Base-by-base conservation (phyloP, 2,329 filamentous ascomycete genomes). In the Alternaria sp. region DNA sequence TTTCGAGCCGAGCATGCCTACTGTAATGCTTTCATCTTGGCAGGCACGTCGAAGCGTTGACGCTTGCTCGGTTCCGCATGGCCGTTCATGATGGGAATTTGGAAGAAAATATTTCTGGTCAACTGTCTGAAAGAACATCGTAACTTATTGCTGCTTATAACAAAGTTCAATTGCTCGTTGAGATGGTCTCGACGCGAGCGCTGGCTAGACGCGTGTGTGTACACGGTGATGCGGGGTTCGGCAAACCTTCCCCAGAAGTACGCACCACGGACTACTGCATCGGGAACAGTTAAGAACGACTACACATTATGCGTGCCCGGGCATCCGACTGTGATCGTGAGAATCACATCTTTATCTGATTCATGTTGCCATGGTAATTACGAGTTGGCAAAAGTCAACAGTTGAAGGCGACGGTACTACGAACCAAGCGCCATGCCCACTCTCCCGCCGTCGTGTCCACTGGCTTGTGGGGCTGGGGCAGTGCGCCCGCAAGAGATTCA, bases 1-100 rank as follows among this genome's bases (percentile, higher is more conserved):
- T 33, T 12, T 5, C 4, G 14, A 9, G 6, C 15, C 8, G 20
- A 41, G 15, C 20, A 30, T 50, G 33, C 66, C 59, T 61, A 74
- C 71, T 71, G 71, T 41, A 74, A 46, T 25, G 70, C 70, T 25
- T 67, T 74, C 71, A 74, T 74, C 46, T 61, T 71, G 41, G 60
- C 46, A 1, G 71, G 71, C 9, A 74, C 25, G 10, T 37, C 66
- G 41, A 56, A 44, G n/a, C 51, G 50, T 49, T 49, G 49, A 10
- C n/a, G 28, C 15, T 26, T 30, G 9, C 28, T 25, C 28, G 49
- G 33, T 55, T 2, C 14, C 11, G 50, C 4, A 46, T 59, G 44
- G 12, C 43, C 56, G 33, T 65, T 63, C 51, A 63, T 56, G 25
- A 46, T 56, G 18, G n/a, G n/a, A n/a, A n/a, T n/a, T n/a, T n/a